These are phyloP conservation scores for Candida ponderosae DNA, from an alignment of 805 yeast species.

Conservation along the genomic window DNA sequence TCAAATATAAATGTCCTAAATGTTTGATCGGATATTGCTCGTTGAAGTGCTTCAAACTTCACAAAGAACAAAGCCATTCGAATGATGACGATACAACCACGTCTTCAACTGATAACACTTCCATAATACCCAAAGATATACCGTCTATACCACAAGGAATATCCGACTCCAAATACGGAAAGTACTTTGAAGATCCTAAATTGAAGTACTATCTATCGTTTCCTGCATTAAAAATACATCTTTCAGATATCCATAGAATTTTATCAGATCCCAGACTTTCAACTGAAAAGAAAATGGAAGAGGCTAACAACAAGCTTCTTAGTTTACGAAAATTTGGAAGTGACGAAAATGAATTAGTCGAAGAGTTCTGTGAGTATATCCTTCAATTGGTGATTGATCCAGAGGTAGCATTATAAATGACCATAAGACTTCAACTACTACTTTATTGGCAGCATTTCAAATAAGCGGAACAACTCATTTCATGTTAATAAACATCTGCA, in stretches of 20 bases:
- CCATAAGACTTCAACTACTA: no score
- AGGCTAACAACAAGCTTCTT: constrained; percentile 54
- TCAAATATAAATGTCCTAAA: constrained; percentile 52
- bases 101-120: neutral
- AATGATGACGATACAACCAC: constrained; percentile 12
- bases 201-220: constrained; percentile 39
- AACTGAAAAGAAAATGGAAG: constrained; percentile 47
- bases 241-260: constrained; percentile 39
- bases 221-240: constrained; percentile 49
- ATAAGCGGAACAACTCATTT: no score
- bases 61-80: constrained; percentile 20
- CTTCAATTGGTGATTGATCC: no score
- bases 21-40: constrained; percentile 45
- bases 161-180: constrained; percentile 19
- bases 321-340: constrained; percentile 56
- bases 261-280: constrained; percentile 38
- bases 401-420: no score
- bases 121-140: neutral
- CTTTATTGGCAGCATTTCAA: no score
- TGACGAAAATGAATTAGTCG: constrained; percentile 61
- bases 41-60: constrained; percentile 48
- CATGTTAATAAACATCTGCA: no score
- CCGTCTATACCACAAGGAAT: neutral
- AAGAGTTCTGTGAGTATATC: constrained; percentile 47
- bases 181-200: constrained; percentile 31